A percentile compares a stretch with the other conserved stretches of the same genome.
These are phyloP conservation scores for Triticum dicoccoides DNA, from an alignment of 176 grass and related monocot species.

Conservation along the genomic window DNA sequence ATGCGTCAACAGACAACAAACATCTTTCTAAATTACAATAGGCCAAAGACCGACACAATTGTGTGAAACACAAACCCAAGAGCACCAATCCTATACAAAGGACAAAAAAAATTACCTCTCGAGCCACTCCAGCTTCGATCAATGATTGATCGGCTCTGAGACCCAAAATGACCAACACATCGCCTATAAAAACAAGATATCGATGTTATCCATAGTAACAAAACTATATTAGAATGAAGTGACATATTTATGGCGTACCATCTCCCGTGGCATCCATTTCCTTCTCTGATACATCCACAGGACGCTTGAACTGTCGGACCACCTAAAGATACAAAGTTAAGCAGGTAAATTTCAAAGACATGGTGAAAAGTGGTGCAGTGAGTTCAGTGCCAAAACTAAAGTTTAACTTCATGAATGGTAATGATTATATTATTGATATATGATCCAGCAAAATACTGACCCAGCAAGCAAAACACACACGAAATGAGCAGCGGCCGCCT, in stretches of 20 bases:
- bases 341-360: conserved; percentile 28
- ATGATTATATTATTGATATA: not conserved
- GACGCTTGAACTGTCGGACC: conserved; percentile 71
- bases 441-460: too few species aligned
- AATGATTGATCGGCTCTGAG: conserved; percentile 82
- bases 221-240: conserved; percentile 7
- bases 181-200: conserved; percentile 53
- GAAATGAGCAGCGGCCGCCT: too few species aligned
- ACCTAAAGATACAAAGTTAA: conserved; percentile 53
- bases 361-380: conserved; percentile 24
- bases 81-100: not conserved
- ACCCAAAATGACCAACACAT: conserved; percentile 94
- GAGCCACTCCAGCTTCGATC: conserved; percentile 95
- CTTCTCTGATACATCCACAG: conserved; percentile 67
- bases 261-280: conserved; percentile 97
- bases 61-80: not conserved
- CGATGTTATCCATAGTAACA: conserved; percentile 2
- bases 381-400: not conserved
- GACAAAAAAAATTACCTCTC: conserved; percentile 61
- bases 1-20: not conserved
- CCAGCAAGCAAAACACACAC: too few species aligned
- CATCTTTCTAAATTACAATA: not conserved
- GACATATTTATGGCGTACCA: conserved; percentile 53
- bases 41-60: conserved; percentile 1
- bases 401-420: not conserved